A percentile compares a stretch with the other conserved stretches of the same genome.
These are phyloP conservation scores for Tuber magnatum DNA, from an alignment of 495 filamentous ascomycete species.

Conservation along the genomic window DNA sequence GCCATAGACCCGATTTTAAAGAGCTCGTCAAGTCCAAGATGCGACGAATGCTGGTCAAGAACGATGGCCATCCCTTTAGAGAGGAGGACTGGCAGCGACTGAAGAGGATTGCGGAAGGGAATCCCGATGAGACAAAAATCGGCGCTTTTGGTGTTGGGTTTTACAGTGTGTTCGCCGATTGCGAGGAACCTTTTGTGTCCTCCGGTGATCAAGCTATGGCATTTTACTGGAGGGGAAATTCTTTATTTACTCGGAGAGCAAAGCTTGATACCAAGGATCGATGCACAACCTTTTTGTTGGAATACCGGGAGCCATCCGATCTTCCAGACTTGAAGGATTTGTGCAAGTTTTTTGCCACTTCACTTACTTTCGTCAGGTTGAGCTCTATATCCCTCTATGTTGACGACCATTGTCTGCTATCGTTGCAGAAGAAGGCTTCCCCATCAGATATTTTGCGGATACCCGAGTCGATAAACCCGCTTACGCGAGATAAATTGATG, in stretches of 20 bases:
- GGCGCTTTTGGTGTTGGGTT: constrained; percentile 98
- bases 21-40: constrained; percentile 81
- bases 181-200: constrained; percentile 91
- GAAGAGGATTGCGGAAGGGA: constrained; percentile 95
- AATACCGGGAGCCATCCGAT: constrained; percentile 80
- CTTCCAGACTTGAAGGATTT: constrained; percentile 79
- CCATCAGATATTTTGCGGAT: constrained; percentile 65
- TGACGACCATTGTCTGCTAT: constrained; percentile 73
- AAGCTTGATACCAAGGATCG: constrained; percentile 56
- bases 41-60: constrained; percentile 73
- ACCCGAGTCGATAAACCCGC: constrained; percentile 70
- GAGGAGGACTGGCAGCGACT: constrained; percentile 85
- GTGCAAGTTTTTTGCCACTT: constrained; percentile 85
- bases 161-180: constrained; percentile 97
- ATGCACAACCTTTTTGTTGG: constrained; percentile 83
- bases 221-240: constrained; percentile 97
- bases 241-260: constrained; percentile 77
- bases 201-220: constrained; percentile 90
- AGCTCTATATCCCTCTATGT: constrained; percentile 82
- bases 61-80: constrained; percentile 78
- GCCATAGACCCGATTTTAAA: constrained; percentile 52
- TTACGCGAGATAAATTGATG: constrained; percentile 79
- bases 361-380: constrained; percentile 89
- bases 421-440: constrained; percentile 72
- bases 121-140: constrained; percentile 97